Conservation (phyloP, 176 grass and related monocot species). For the Neostapfia colusana region DNA sequence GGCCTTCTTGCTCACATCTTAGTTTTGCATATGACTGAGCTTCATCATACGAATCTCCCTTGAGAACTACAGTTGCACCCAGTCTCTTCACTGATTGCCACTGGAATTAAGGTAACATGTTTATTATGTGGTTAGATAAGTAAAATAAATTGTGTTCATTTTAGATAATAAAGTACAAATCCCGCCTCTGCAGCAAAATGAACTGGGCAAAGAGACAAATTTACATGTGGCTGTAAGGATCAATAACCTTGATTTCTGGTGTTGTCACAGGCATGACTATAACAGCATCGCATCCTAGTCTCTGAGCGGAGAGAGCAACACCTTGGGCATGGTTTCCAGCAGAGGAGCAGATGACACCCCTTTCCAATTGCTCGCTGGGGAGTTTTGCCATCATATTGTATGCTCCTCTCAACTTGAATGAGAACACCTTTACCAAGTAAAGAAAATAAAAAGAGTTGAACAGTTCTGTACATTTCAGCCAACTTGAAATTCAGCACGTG, state of each 20-base stretch:
- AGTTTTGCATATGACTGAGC: conserved; percentile 87
- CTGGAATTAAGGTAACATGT: conserved; percentile 47
- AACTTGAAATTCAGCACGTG: not conserved
- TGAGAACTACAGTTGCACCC: conserved; percentile 87
- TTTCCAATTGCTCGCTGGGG: conserved; percentile 65
- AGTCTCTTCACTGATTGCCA: conserved; percentile 88
- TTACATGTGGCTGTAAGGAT: not conserved
- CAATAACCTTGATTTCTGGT: conserved; percentile 91
- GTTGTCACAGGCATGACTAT: conserved; percentile 99
- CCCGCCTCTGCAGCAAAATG: not conserved
- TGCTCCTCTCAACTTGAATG: conserved; percentile 96
- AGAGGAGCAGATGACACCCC: conserved; percentile 97
- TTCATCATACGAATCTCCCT: conserved; percentile 93
- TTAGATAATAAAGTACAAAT: not conserved
- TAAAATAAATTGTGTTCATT: not conserved
- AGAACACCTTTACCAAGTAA: conserved; percentile 73
- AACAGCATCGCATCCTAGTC: conserved; percentile 83
- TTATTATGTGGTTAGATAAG: conserved; percentile 5
- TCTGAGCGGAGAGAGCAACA: conserved; percentile 84
- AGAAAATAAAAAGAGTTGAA: not conserved
- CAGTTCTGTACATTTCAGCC: not conserved
- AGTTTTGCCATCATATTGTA: conserved; percentile 99
- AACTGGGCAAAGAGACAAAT: not conserved
- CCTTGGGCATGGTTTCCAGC: conserved; percentile 99
- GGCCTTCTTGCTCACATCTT: conserved; percentile 72